Evolutionary conservation across 2,329 filamentous ascomycete species (phyloP), one percentile per base, ranked within the genome.

Genomic region (Chaetothyriales sp.): DNA sequence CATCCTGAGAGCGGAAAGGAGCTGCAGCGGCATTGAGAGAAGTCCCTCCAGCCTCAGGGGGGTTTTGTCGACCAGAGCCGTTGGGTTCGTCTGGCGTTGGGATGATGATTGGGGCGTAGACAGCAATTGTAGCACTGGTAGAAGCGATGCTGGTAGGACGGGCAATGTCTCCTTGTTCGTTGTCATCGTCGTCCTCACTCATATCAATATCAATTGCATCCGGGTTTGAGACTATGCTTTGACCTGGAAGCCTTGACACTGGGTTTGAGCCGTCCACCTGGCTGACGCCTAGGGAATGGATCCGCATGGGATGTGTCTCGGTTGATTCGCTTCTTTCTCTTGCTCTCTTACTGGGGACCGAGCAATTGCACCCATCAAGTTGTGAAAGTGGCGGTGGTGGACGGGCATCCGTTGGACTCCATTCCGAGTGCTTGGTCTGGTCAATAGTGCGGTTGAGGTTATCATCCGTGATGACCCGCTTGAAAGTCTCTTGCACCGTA

Each of bases 191-290:
- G 6, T 77, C 72, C 15, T 76, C 74, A 32, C 79, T 77, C 59
- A 79, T 67, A 53, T 83, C 81, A 18, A 89, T 73, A 60, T 57
- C 53, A 43, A 57, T 55, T 10, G 51, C 49, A 48, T 60, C 58
- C 15, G 58, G 58, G 51, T 60, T 60, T 36, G 44, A 44, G 42
- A 54, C 20, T 4, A 25, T 46, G 22, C 42, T 26, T 19, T 43
- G 45, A 3, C 48, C n/a, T 26, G 26, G 19, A 15, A 39, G 32
- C 12, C 32, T 39, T 39, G 32, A 39, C 10, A 39, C 32, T 15
- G 32, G 32, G 5, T 39, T 2, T 15, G 15, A 15, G 15, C 32
- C 32, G 32, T 39, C 32, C 32, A 39, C 5, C 32, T 39, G 32
- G 32, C 15, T 39, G 32, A 2, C 32, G 7, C 32, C 32, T 12